Evolutionary conservation across 2,329 filamentous ascomycete genomes (phyloP), one percentile per base, ranked within the genome.

Genomic region (Cordyceps militaris): DNA sequence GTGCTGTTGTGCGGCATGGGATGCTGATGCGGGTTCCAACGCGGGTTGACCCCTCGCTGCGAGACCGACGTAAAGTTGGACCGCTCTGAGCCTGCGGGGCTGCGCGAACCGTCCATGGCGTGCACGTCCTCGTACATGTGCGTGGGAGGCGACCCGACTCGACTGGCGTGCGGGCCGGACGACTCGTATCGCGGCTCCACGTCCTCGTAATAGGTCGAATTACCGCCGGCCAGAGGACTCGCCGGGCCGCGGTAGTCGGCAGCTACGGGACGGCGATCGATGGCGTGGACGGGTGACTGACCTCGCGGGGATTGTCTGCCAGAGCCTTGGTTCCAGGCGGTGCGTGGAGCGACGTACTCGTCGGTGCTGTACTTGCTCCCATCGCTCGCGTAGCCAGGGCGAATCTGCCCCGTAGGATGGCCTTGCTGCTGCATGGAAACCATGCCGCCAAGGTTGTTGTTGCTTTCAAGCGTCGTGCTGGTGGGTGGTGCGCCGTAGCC

Each of bases 21-120:
- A 16, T 74, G 69, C 14, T 73, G 71, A 46, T 79, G 48, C 2
- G 81, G 83, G 61, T 88, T 83, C 92, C 93, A 97, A 60, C 86
- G 85, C 7, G 92, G 93, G 70, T 97, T 97, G 56, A 97, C 76
- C 1, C 89, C 88, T 34, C 93, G 83, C 71, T 97, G 91, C 0
- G 88, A 93, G 47, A 97, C 87, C 11, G 89, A 94, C 1, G 93
- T 97, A 72, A 96, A 97, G 64, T 88, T 89, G 47, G 86, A 93
- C 24, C 84, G 81, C 67, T 96, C 90, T 61, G 88, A 93, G 65
- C 86, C 82, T 30, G 86, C 83, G 32, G 89, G 91, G 65, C 86
- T 93, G 65, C 88, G 82, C 47, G 81, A 73, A 46, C 80, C 80
- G 30, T 72, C 67, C 62, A 82, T 64, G 34, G 62, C 80, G 44